phyloP scores from a whole-genome alignment of 352 stramenopile genomes.

The Phytopythium delawarense region DNA sequence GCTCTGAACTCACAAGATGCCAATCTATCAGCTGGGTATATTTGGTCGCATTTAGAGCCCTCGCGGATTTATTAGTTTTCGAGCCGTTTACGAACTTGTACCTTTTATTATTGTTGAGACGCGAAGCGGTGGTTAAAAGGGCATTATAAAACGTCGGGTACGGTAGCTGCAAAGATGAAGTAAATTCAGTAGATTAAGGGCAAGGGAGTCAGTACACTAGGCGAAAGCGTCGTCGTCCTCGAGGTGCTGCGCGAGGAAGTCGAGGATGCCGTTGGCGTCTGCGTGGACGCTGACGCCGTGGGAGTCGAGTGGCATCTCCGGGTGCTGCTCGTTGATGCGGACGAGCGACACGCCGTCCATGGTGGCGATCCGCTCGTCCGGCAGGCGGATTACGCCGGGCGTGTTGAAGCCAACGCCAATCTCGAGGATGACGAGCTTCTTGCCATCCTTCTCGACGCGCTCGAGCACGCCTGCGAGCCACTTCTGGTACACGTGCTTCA shows the following conservation, averaged over 20 bases:
- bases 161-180: neutral
- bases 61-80: no score
- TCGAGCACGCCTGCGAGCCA: slow-evolving; percentile 31
- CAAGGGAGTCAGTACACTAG: neutral
- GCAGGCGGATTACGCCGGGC: slow-evolving; percentile 47
- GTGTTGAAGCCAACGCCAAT: slow-evolving; percentile 75
- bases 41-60: no score
- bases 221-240: neutral
- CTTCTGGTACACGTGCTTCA: slow-evolving; percentile 30
- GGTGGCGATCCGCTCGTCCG: slow-evolving; percentile 44
- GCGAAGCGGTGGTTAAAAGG: no score
- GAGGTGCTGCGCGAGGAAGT: slow-evolving; percentile 18
- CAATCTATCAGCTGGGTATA: no score
- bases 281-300: slow-evolving; percentile 38
- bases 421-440: slow-evolving; percentile 69
- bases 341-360: slow-evolving; percentile 44
- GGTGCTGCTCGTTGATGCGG: slow-evolving; percentile 49
- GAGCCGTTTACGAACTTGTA: no score
- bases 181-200: neutral
- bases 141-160: no score
- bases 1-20: no score
- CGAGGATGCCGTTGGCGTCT: slow-evolving; percentile 43
- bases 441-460: slow-evolving; percentile 26
- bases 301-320: slow-evolving; percentile 49
- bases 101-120: no score